Percentiles rank a stretch among this genome's conserved stretches.
Evolutionary conservation across 805 yeast genomes (phyloP).

Genomic region (Wickerhamiella siamensis): DNA sequence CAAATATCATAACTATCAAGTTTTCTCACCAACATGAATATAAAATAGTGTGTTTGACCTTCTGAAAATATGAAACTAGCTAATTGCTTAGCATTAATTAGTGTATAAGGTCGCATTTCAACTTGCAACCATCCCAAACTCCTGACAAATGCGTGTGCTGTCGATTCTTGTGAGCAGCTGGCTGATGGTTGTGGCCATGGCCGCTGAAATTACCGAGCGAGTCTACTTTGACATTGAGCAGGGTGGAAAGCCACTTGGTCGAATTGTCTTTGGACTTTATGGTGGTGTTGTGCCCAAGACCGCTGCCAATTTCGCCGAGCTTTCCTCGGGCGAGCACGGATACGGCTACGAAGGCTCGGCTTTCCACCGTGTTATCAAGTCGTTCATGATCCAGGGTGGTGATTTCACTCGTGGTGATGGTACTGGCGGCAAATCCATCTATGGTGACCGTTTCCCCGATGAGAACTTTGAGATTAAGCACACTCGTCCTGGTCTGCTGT

Average conservation of each 20-base stretch:
- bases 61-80: too few species aligned
- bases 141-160: slow-evolving; percentile 2
- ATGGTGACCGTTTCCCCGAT: slow-evolving; percentile 59
- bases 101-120: too few species aligned
- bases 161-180: slow-evolving; percentile 6
- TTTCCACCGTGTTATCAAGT: slow-evolving; percentile 61
- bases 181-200: slow-evolving; percentile 10
- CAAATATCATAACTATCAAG: too few species aligned
- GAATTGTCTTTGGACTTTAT: slow-evolving; percentile 74
- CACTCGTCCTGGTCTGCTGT: slow-evolving; percentile 50
- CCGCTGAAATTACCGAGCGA: slow-evolving; percentile 49
- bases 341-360: slow-evolving; percentile 50
- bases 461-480: slow-evolving; percentile 52
- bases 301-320: slow-evolving; percentile 72
- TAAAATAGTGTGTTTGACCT: too few species aligned
- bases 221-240: slow-evolving; percentile 78
- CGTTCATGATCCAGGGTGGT: slow-evolving; percentile 81
- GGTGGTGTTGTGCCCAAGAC: slow-evolving; percentile 83
- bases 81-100: too few species aligned
- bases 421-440: slow-evolving; percentile 66
- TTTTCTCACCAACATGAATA: too few species aligned
- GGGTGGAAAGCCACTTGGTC: slow-evolving; percentile 64
- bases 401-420: slow-evolving; percentile 53
- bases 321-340: slow-evolving; percentile 59
- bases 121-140: too few species aligned